These are phyloP conservation scores for Aspergillus luchuensis DNA, from an alignment of 2,329 filamentous ascomycete genomes.

Conservation along the genomic window DNA sequence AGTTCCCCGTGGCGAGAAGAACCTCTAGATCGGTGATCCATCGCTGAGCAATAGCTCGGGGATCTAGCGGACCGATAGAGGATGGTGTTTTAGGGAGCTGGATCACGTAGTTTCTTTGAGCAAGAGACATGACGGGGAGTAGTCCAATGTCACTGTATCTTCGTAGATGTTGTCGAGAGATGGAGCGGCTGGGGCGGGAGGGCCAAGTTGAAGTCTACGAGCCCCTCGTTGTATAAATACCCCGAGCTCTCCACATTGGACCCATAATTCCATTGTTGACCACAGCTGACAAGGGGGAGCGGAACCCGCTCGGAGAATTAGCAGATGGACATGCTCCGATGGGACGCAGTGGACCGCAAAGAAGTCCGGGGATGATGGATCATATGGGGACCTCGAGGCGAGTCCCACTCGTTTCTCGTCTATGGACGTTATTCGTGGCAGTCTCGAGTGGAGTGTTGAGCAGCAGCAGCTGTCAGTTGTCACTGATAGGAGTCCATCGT, in stretches of 20 bases:
- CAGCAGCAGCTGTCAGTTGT: background rate
- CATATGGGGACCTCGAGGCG: background rate
- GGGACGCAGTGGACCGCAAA: background rate
- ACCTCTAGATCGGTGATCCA: constrained; percentile 34
- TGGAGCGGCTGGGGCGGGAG: background rate
- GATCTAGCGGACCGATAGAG: constrained; percentile 14
- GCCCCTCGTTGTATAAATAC: background rate
- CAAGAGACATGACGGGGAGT: background rate
- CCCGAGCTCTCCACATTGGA: background rate
- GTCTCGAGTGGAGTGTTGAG: background rate
- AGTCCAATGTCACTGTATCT: background rate
- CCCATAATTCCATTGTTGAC: background rate
- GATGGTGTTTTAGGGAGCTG: background rate
- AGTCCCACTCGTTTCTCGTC: background rate
- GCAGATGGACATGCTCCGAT: background rate
- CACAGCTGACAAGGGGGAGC: background rate
- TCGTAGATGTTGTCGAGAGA: background rate
- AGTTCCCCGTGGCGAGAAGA: constrained; percentile 23
- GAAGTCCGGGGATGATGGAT: background rate
- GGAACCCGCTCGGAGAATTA: background rate
- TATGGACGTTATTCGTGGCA: too few species aligned
- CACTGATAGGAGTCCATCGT: background rate
- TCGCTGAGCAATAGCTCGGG: constrained; percentile 33
- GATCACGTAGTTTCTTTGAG: background rate
- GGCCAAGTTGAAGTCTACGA: background rate